A percentile compares a stretch with the other conserved stretches of the same genome.
Evolutionary conservation across 805 yeast species (phyloP).

Genomic region (Martiniozyma abietophila): DNA sequence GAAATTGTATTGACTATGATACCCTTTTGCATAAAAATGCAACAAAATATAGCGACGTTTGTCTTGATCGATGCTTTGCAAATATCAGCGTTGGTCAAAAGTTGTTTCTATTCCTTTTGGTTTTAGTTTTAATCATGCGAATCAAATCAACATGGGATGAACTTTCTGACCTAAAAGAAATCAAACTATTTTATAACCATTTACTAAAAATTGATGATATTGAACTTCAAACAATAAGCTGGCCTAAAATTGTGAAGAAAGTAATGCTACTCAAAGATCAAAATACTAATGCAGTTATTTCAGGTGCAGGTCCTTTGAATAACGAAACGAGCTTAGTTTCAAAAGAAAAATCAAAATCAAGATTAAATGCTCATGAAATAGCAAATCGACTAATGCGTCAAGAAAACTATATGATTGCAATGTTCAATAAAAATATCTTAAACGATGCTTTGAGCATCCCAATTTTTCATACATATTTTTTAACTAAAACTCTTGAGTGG

Average conservation of each 20-base stretch:
- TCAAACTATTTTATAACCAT: conserved; percentile 66
- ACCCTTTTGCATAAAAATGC: conserved; percentile 20
- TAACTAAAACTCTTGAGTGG: conserved; percentile 93
- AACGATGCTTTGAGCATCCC: conserved; percentile 49
- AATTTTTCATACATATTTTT: conserved; percentile 24
- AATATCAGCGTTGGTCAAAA: conserved; percentile 41
- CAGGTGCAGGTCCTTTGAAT: conserved; percentile 24
- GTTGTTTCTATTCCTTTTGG: conserved; percentile 54
- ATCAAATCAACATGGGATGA: conserved; percentile 50
- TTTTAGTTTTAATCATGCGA: conserved; percentile 42
- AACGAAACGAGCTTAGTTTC: conserved; percentile 15
- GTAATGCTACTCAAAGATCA: conserved; percentile 69
- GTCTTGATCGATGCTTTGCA: conserved; percentile 38
- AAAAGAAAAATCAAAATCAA: conserved; percentile 58
- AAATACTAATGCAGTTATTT: conserved; percentile 70
- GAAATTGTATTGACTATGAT: conserved; percentile 67
- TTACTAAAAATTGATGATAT: conserved; percentile 64
- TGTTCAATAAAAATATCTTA: conserved; percentile 69
- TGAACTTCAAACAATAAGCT: conserved; percentile 86
- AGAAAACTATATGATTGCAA: conserved; percentile 87
- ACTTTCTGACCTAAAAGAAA: conserved; percentile 58
- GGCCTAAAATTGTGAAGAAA: conserved; percentile 79
- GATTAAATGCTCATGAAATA: conserved; percentile 86
- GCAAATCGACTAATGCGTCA: conserved; percentile 95
- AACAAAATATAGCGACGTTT: conserved; percentile 35